Percentiles rank a stretch among this genome's conserved stretches.
Conservation (phyloP, 257 asterid species). For the Nemophila menziesii region DNA sequence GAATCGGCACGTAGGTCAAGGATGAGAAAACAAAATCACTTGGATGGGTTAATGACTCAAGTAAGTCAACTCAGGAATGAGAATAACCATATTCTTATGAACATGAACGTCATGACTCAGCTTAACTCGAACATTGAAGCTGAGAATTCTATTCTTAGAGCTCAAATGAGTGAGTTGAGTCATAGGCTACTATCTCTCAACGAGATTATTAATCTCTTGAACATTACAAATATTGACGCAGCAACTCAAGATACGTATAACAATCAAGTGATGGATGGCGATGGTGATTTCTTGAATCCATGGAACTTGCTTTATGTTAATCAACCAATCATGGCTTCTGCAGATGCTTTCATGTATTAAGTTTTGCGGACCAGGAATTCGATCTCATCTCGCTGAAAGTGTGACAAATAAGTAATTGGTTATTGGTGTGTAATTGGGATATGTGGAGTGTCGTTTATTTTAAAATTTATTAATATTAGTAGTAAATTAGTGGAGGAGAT, state of each 20-base stretch:
- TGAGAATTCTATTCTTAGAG: conserved; percentile 19
- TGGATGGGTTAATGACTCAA: conserved; percentile 16
- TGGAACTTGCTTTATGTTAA: conserved; percentile 35
- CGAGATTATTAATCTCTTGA: conserved; percentile 30
- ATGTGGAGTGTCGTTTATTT: no score
- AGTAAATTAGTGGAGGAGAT: no score
- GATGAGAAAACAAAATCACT: conserved; percentile 25
- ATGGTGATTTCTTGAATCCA: conserved; percentile 21
- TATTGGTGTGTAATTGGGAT: neutral
- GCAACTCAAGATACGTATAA: conserved; percentile 2
- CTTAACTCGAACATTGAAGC: conserved; percentile 19
- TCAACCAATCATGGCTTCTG: conserved; percentile 41
- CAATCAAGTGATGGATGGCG: conserved; percentile 11
- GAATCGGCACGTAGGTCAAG: conserved; percentile 30
- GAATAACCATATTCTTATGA: conserved; percentile 18
- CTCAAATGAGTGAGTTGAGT: conserved; percentile 23
- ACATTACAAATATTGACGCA: neutral
- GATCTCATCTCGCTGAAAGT: no score
- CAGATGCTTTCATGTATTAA: conserved; percentile 34
- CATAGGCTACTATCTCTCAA: conserved; percentile 39
- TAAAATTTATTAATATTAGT: no score
- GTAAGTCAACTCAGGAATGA: conserved; percentile 15
- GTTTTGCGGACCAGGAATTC: neutral
- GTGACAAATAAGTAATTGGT: neutral
- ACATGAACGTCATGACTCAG: conserved; percentile 12